phyloP scores from a whole-genome alignment of 257 asterid species.

The Anisodus acutangulus region DNA sequence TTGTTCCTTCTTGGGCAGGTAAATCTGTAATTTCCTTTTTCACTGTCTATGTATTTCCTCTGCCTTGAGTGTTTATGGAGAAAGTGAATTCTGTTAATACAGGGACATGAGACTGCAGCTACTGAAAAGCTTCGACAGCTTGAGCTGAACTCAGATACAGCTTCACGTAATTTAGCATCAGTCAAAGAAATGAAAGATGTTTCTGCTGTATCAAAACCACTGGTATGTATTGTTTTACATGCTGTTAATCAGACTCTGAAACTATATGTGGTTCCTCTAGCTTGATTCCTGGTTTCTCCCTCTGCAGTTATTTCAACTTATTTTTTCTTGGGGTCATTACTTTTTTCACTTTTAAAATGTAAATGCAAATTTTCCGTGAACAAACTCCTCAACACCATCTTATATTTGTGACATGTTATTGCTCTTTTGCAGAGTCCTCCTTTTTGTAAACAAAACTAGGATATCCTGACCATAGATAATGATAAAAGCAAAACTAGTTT shows the following conservation, averaged over 20 bases:
- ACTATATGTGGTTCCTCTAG: conserved; percentile 17
- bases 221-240: conserved; percentile 55
- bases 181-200: conserved; percentile 60
- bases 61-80: conserved; percentile 21
- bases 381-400: background rate
- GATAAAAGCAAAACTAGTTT: conserved; percentile 16
- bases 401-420: conserved; percentile 4
- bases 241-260: background rate
- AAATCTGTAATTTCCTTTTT: conserved; percentile 39
- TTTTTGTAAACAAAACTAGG: conserved; percentile 4
- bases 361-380: background rate
- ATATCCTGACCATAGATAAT: background rate
- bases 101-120: conserved; percentile 88
- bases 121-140: conserved; percentile 76
- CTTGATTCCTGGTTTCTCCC: background rate
- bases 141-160: conserved; percentile 54
- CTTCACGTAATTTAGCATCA: conserved; percentile 57
- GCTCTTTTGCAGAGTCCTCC: conserved; percentile 1
- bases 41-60: conserved; percentile 30
- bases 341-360: background rate
- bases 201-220: conserved; percentile 61
- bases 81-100: conserved; percentile 35
- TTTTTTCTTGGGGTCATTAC: background rate
- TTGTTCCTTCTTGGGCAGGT: conserved; percentile 97
- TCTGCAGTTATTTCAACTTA: conserved; percentile 7